Evolutionary conservation across 2,329 filamentous ascomycete genomes (phyloP), one percentile per base, ranked within the genome.

Genomic region (Dissoconium aciculare): DNA sequence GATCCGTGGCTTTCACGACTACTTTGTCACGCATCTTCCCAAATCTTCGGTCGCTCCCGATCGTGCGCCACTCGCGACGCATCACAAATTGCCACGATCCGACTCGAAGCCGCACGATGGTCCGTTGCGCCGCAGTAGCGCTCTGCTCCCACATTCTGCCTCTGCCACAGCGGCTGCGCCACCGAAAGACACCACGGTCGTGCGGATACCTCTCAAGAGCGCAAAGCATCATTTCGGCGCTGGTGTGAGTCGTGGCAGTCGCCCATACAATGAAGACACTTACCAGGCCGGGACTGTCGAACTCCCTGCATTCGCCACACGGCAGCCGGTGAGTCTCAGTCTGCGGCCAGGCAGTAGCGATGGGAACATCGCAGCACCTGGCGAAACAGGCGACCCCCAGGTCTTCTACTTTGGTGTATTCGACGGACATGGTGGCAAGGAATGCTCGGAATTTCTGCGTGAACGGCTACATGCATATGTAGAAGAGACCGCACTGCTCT

Each of bases 351-450:
- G 51, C 35, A 19, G 44, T 43, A 39, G 44, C 36, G 33, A 36
- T 32, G 40, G 41, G 26, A 41, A 44, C 23, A 39, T 46, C 63
- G 38, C 71, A 6, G 81, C 82, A 4, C 79, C 81, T 35, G 79
- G 76, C 41, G 72, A 79, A 2, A 79, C 72, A 39, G 87, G 87
- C 2, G 87, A 95, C 50, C 87, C 87, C 1, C 87, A 95, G 52
- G 77, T 95, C 17, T 98, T 98, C 56, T 98, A 95, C 56, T 98
- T 94, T 64, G 85, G 72, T 1, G 75, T 95, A 1, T 98, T 95
- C 49, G 89, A 98, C 55, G 89, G 89, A 3, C 89, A 98, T 58
- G 89, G 89, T 6, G 89, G 89, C 12, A 69, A 64, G 12, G 80
- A 93, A 53, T 95, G 89, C 55, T 84, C 83, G 36, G 74, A 78